Base-by-base conservation (phyloP, 2,329 filamentous ascomycete genomes). In the Biscogniauxia marginata region DNA sequence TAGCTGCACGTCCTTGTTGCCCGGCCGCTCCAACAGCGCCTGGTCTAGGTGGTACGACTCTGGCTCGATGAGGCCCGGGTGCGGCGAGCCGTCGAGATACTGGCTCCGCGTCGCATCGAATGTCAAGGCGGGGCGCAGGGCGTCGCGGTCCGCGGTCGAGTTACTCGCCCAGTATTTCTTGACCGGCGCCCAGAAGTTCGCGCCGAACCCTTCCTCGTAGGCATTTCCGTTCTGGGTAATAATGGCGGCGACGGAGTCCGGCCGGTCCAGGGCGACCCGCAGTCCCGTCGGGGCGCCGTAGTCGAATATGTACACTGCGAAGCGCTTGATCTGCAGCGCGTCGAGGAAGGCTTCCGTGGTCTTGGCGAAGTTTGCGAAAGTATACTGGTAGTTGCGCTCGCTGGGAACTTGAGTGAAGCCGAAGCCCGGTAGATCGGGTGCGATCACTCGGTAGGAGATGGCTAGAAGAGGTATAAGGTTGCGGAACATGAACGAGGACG, bases 151-250 rank as follows among this genome's bases (percentile, higher is more conserved):
- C 8, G 67, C 62, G 4, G 65, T 56, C 11, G 68, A 64, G 13
- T 71, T 64, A 3, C 71, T 73, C 0, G 58, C 71, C 81, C 81
- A 84, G 56, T 78, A 75, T 23, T 71, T 66, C 50, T 71, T 64
- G 23, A 84, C 59, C 0, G 78, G 77, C 3, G 71, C 73, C 81
- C 82, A 84, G 68, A 83, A 81, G 1, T 68, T 65, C 19, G 66
- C 62, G 13, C 77, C 77, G 4, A 86, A 71, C 3, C 83, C 84
- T 60, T 84, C 81, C 4, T 64, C 71, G 63, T 86, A 87, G 13
- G 83, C 83, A 61, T 86, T 87, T 44, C 83, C 84, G 63, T 85
- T 86, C 62, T 87, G 84, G 2, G 76, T 73, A 54, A 86, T 74
- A 59, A 86, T 81, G 13, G 81, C 79, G 39, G 73, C 71, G 52